Evolutionary conservation across 2,329 filamentous ascomycete genomes (phyloP), one percentile per base, ranked within the genome.

Genomic region (Fusarium newnesense): DNA sequence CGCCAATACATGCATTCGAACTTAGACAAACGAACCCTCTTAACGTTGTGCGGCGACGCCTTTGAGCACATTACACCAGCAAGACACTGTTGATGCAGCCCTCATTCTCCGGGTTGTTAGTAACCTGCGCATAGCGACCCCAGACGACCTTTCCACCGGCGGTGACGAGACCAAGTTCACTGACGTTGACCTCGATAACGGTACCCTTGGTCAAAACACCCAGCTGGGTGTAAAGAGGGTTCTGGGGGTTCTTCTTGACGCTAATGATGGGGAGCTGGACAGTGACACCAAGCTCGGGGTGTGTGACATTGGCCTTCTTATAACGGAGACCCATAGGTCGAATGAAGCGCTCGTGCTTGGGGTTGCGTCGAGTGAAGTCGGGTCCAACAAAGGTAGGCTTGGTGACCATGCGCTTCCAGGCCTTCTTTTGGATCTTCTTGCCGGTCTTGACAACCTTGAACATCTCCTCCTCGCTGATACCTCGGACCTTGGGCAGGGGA

Each of bases 361-460:
- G 94, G 21, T 96, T 95, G 60, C 95, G 86, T 79, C 95, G 87
- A 7, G 95, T 98, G 82, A 97, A 98, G 77, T 97, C 95, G 39
- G 90, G 90, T 0, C 95, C 96, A 28, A 98, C 96, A 82, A 98
- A 98, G 63, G 81, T 85, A 67, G 79, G 81, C 76, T 89, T 89
- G 36, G 87, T 90, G 71, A 91, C 87, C 87, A 91, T 91, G 40
- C 91, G 84, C 85, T 93, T 93, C 92, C 92, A 89, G 64, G 87
- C 87, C 88, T 96, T 97, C 89, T 97, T 95, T 64, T 91, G 88
- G 5, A 92, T 94, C 88, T 97, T 98, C 90, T 97, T 97, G 78
- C 96, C 96, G 37, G 96, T 98, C 86, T 95, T 95, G 79, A 98
- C 91, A 19, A 97, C 95, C 84, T 94, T 96, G 87, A 98, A 98